Evolutionary conservation across 768 basidiomycete species (phyloP).

Genomic region (Macrolepiota albuminosa): DNA sequence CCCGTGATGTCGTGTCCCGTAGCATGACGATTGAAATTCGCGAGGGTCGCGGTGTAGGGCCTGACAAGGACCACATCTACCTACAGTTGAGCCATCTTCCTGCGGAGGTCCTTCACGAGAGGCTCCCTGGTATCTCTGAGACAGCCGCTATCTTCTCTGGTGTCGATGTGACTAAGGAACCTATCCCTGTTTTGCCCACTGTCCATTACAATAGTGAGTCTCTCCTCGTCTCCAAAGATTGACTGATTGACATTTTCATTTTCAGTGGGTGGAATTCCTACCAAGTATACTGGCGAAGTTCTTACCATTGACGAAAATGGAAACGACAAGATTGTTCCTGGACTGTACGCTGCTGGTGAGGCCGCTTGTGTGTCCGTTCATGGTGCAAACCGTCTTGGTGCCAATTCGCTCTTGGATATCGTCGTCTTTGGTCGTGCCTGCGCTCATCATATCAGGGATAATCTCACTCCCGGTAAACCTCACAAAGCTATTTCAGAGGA

Average conservation of each 20-base stretch:
- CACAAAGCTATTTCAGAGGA: conserved; percentile 87
- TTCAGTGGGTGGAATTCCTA: conserved; percentile 98
- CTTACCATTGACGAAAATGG: conserved; percentile 84
- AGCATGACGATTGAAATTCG: conserved; percentile 99
- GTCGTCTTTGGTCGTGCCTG: conserved; percentile 99
- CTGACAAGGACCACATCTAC: conserved; percentile 96
- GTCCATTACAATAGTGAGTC: conserved; percentile 97
- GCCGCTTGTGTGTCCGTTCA: conserved; percentile 99
- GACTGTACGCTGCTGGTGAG: conserved; percentile 97
- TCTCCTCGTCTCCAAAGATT: not conserved
- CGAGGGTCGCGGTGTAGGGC: conserved; percentile 97
- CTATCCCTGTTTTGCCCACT: conserved; percentile 96
- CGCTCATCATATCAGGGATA: conserved; percentile 95
- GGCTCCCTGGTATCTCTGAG: conserved; percentile 98
- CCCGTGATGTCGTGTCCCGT: conserved; percentile 98
- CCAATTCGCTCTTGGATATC: conserved; percentile 97
- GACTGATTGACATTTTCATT: not conserved
- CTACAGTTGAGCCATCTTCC: conserved; percentile 97
- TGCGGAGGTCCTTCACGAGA: conserved; percentile 91
- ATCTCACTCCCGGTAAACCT: conserved; percentile 80
- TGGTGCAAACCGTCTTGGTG: conserved; percentile 98
- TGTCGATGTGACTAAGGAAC: conserved; percentile 99
- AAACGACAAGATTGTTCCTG: conserved; percentile 91
- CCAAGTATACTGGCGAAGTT: conserved; percentile 96
- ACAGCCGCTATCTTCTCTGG: conserved; percentile 98